A percentile compares a stretch with the other conserved stretches of the same genome.
Evolutionary conservation across 805 yeast genomes (phyloP).

Genomic region (Yarrowia deformans): DNA sequence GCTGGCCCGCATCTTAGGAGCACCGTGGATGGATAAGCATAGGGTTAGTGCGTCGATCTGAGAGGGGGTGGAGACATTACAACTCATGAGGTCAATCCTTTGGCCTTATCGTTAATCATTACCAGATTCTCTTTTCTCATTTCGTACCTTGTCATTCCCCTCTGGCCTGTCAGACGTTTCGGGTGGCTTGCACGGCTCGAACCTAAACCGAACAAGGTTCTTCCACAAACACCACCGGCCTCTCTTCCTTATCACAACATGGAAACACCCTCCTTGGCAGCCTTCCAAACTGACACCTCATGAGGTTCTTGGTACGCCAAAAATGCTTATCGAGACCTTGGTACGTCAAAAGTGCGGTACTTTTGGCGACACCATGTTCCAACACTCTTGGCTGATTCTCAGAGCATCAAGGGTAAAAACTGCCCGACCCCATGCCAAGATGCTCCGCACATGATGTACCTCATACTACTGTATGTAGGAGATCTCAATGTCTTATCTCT

Average conservation of each 20-base stretch:
- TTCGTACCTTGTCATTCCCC: neutral
- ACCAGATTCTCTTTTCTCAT: neutral
- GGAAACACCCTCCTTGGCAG: slow-evolving; percentile 16
- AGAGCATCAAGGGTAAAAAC: neutral
- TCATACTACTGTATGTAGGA: neutral
- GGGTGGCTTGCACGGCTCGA: slow-evolving; percentile 19
- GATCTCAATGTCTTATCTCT: slow-evolving; percentile 3
- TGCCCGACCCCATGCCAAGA: too few species aligned
- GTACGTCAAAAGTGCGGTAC: neutral
- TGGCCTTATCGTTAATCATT: neutral
- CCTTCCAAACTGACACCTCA: neutral
- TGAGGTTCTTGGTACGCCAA: slow-evolving; percentile 4
- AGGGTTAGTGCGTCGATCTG: neutral
- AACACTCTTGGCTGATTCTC: too few species aligned
- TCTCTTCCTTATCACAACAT: slow-evolving; percentile 19
- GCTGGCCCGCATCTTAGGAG: slow-evolving; percentile 8
- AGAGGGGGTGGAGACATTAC: neutral
- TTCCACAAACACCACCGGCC: neutral
- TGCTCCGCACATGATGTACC: neutral
- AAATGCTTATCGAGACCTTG: neutral
- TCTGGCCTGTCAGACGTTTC: neutral
- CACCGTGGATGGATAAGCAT: neutral
- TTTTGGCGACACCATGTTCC: neutral
- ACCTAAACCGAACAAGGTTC: slow-evolving; percentile 7
- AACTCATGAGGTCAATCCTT: neutral